These are phyloP conservation scores for Arxiozyma slooffiae DNA, from an alignment of 1,139 yeast genomes.

Conservation along the genomic window DNA sequence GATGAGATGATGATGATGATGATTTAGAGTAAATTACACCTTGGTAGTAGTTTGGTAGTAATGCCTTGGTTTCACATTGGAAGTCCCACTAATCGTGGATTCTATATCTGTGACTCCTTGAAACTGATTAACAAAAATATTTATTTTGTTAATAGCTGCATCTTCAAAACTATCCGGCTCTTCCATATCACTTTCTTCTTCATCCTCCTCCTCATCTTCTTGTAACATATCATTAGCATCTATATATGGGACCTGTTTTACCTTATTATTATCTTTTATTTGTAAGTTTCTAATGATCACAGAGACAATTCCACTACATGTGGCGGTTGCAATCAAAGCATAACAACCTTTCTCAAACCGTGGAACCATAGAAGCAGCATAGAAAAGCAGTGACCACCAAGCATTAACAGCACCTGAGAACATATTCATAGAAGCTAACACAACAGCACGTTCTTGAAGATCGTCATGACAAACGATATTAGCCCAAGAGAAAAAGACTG, in stretches of 20 bases:
- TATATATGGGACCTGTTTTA: slow-evolving; percentile 16
- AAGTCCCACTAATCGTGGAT: not conserved
- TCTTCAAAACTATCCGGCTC: not conserved
- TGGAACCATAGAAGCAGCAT: slow-evolving; percentile 40
- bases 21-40: too few relatives aligned
- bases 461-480: slow-evolving; percentile 45
- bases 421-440: slow-evolving; percentile 55
- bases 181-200: slow-evolving; percentile 12
- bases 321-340: slow-evolving; percentile 46
- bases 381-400: slow-evolving; percentile 43
- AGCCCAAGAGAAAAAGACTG: slow-evolving; percentile 52
- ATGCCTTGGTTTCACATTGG: not conserved
- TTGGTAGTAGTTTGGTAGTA: not conserved
- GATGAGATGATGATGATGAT: too few relatives aligned
- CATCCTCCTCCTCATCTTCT: slow-evolving; percentile 13
- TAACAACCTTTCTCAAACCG: slow-evolving; percentile 43
- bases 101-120: not conserved
- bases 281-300: slow-evolving; percentile 33
- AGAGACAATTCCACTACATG: slow-evolving; percentile 32
- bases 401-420: slow-evolving; percentile 52
- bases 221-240: slow-evolving; percentile 22
- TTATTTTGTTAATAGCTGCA: not conserved
- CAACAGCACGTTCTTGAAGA: slow-evolving; percentile 47
- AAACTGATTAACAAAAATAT: slow-evolving; percentile 1
- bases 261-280: slow-evolving; percentile 29